Evolutionary conservation across 164 flowering plant genomes (phyloP), one percentile per base, ranked within the genome.

Genomic region (Annona cherimola): DNA sequence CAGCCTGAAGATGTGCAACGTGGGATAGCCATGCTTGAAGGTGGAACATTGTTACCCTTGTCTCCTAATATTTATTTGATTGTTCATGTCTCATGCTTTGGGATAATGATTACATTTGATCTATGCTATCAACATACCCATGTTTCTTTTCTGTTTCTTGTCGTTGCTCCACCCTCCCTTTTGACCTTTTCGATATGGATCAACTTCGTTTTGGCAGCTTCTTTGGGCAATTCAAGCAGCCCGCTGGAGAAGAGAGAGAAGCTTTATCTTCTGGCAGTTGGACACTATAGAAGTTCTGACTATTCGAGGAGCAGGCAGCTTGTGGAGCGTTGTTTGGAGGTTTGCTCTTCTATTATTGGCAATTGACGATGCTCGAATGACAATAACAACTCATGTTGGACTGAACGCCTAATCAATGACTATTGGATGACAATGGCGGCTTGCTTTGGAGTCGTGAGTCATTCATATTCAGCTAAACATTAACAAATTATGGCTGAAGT

Each of bases 11-110:
- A 95, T 80, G 88, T 93, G 67, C 93, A 91, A 64, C 94, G 97
- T 44, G 99, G 99, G 55, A 91, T 93, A 50, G 97, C 96, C 43
- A 92, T 95, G 97, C 92, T 95, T 81, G 98, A 95, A 88, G 90
- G 99, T 95, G 60, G 42, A 45, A 55, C 35, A 39, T 14, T 4
- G 42, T 7, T 63, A 35, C 42, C 3, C 42, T 63, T 45, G 50
- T 3, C 57, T 64, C 65, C 44, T 42, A 20, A 64, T 64, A 64
- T 64, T 64, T 40, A 14, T 7, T 63, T 41, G 18, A 43, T 14
- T 42, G 40, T 40, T 62, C 14, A 16, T 50, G 3, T 16, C 3
- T 50, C 57, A 5, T 50, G 18, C 14, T 50, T 50, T 50, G 57
- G 14, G 57, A 6, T 7, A 9, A 2, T 50, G 57, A 50, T 50